These are phyloP conservation scores for Achaetomium macrosporum DNA, from an alignment of 2,329 filamentous ascomycete genomes.

Conservation along the genomic window DNA sequence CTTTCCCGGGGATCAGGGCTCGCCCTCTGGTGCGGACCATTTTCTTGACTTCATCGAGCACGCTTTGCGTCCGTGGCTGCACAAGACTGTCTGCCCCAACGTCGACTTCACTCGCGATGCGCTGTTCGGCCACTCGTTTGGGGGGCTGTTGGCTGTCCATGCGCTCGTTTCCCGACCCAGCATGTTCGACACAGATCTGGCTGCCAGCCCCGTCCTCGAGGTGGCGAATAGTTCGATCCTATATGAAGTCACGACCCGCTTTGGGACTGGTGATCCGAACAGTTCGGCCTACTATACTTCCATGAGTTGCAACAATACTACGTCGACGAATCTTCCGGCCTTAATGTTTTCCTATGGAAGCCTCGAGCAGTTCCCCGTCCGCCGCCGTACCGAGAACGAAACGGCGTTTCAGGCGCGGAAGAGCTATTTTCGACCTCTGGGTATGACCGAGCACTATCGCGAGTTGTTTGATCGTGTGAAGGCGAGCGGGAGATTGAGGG, in stretches of 20 bases:
- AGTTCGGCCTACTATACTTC: slow-evolving; percentile 1
- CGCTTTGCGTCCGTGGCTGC: slow-evolving; percentile 23
- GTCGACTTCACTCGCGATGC: slow-evolving; percentile 23
- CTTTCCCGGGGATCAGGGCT: slow-evolving; percentile 9
- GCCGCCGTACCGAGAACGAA: slow-evolving; percentile 22
- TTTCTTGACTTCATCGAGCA: slow-evolving; percentile 25
- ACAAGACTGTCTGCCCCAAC: slow-evolving; percentile 16
- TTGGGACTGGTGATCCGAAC: slow-evolving; percentile 10
- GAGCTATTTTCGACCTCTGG: slow-evolving; percentile 11
- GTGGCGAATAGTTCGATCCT: slow-evolving; percentile 22
- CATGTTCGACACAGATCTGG: slow-evolving; percentile 26
- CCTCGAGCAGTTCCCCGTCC: slow-evolving; percentile 20
- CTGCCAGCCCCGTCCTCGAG: slow-evolving; percentile 23
- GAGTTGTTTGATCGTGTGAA: slow-evolving; percentile 19
- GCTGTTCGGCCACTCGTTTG: slow-evolving; percentile 26
- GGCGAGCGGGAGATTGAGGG: slow-evolving; percentile 16
- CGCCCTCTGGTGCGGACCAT: slow-evolving; percentile 18
- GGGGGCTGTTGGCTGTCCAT: slow-evolving; percentile 23
- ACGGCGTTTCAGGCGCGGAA: slow-evolving; percentile 17
- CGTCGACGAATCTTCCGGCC: slow-evolving; percentile 18
- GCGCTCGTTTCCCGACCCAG: slow-evolving; percentile 21
- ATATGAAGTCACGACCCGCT: slow-evolving; percentile 12
- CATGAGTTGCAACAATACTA: not conserved
- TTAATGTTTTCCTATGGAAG: slow-evolving; percentile 23
- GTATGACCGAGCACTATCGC: slow-evolving; percentile 18